Percentiles rank a stretch among this genome's conserved stretches.
phyloP scores from a whole-genome alignment of 2,329 filamentous ascomycete species.

The Biscogniauxia marginata region DNA sequence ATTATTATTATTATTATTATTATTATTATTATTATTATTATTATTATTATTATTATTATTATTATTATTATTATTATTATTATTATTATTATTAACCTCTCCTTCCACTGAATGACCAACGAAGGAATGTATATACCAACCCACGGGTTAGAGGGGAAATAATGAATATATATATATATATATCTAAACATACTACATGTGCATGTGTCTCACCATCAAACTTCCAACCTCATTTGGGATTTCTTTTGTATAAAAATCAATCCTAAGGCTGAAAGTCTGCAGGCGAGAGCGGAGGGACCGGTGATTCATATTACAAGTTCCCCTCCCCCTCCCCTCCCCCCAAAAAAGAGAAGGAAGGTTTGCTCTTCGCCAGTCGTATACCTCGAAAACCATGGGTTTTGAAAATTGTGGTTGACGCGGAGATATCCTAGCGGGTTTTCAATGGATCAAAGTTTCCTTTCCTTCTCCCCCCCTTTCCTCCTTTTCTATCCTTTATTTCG shows the following conservation, averaged over 20 bases:
- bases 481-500: too few relatives aligned
- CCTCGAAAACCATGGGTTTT: constrained; percentile 73
- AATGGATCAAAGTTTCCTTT: background rate
- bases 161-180: too few relatives aligned
- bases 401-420: constrained; percentile 67
- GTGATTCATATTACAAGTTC: constrained; percentile 47
- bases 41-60: too few relatives aligned
- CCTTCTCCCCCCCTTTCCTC: background rate
- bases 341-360: too few relatives aligned
- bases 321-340: constrained; percentile 33
- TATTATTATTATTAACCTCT: too few relatives aligned
- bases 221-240: constrained; percentile 62
- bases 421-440: constrained; percentile 75
- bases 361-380: constrained; percentile 91
- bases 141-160: too few relatives aligned
- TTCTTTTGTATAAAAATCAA: constrained; percentile 52
- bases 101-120: too few relatives aligned
- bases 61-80: too few relatives aligned
- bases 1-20: too few relatives aligned
- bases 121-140: background rate
- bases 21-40: too few relatives aligned
- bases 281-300: constrained; percentile 62
- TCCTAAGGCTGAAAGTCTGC: constrained; percentile 65
- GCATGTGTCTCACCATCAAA: constrained; percentile 85
- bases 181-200: background rate